Evolutionary conservation across 2,329 filamentous ascomycete genomes (phyloP), one percentile per base, ranked within the genome.

Genomic region (Xylaria hypoxylon): DNA sequence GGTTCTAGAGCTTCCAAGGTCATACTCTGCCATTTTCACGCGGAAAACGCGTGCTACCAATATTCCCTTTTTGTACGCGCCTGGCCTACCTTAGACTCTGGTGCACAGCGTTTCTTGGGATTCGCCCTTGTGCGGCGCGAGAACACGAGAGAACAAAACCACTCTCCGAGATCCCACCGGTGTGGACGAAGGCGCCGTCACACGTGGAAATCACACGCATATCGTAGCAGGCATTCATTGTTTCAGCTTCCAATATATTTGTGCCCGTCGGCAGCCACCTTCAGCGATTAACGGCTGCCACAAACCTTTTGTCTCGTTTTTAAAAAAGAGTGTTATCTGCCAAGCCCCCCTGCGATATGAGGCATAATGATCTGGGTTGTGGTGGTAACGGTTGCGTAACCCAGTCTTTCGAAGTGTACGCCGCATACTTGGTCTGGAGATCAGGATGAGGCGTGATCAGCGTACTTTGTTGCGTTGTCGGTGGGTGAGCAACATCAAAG

Each of bases 231-330:
- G 40, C 42, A 57, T 48, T 45, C 50, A n/a, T 35, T 63, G 64
- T 68, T 68, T 65, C 62, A 69, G 48, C 55, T 63, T 60, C 45
- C 59, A 65, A 69, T 68, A 68, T 60, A 60, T 58, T 44, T 53
- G 59, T 61, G 51, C 58, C 44, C 24, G 28, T 51, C 61, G 61
- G 48, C 65, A 68, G 55, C 58, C 64, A 62, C 50, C 15, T 52
- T 42, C 31, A 47, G 35, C 35, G 22, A 56, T 15, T 13, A 57
- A 68, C 45, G 59, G 48, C 65, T 68, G 62, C 24, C 59, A 63
- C 42, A 45, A 22, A 44, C 60, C 26, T 19, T 31, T 35, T 28
- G 26, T 22, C 24, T 33, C 22, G 26, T 24, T 26, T n/a, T n/a
- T 11, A 17, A 44, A 28, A 28, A 26, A 52, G 19, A 33, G 40